Percentiles rank a stretch among this genome's conserved stretches.
Evolutionary conservation across 2,329 filamentous ascomycete species (phyloP).

Genomic region (Colletotrichum echinochloae): DNA sequence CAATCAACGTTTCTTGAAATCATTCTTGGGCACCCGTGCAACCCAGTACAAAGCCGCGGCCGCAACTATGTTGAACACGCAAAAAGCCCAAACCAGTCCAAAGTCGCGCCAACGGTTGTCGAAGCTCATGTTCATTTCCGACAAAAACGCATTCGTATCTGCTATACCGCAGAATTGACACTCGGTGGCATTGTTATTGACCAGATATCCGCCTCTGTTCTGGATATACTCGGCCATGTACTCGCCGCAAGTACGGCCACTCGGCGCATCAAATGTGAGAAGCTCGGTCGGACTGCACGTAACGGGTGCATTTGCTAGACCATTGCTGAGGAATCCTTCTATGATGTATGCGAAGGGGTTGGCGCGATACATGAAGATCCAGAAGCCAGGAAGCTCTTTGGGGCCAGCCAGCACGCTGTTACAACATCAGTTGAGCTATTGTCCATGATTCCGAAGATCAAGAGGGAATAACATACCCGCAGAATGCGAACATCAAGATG

Average conservation of each 20-base stretch:
- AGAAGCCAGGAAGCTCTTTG: slow-evolving; percentile 71
- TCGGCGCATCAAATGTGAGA: slow-evolving; percentile 65
- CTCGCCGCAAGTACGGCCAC: slow-evolving; percentile 55
- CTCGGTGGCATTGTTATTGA: slow-evolving; percentile 55
- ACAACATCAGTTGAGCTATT: neutral
- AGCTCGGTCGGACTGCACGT: slow-evolving; percentile 54
- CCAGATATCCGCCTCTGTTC: slow-evolving; percentile 60
- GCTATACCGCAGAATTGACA: slow-evolving; percentile 59
- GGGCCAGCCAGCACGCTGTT: slow-evolving; percentile 70
- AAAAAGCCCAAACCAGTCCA: slow-evolving; percentile 65
- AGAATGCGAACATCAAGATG: slow-evolving; percentile 69
- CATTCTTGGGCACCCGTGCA: slow-evolving; percentile 48
- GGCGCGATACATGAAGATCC: slow-evolving; percentile 78
- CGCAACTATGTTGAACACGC: slow-evolving; percentile 61
- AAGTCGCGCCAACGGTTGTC: slow-evolving; percentile 66
- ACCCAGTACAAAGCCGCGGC: slow-evolving; percentile 63
- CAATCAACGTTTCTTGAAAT: slow-evolving; percentile 18
- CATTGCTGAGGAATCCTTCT: slow-evolving; percentile 64
- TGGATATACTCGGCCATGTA: slow-evolving; percentile 62
- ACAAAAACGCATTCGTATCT: slow-evolving; percentile 53
- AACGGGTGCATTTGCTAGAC: slow-evolving; percentile 43
- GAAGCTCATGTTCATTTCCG: slow-evolving; percentile 57
- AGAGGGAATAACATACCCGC: slow-evolving; percentile 45
- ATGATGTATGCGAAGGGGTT: slow-evolving; percentile 78
- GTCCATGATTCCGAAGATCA: no score